Evolutionary conservation across 768 basidiomycete species (phyloP), one percentile per base, ranked within the genome.

Genomic region (Tylopilus balloui): DNA sequence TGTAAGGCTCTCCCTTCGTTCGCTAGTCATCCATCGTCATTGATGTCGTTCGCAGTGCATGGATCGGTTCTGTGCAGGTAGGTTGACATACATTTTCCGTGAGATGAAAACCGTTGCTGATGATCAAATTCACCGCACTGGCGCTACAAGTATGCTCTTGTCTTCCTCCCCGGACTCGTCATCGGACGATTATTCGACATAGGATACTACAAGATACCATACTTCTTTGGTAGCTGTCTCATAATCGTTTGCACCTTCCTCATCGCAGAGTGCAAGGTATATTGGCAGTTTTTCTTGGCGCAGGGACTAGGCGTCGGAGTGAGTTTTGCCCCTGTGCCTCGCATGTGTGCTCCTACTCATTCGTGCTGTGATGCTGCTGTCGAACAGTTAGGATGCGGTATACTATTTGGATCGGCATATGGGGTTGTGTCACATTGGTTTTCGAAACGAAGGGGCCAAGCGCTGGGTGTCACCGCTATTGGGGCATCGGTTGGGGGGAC

Each of bases 51-150:
- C n/a, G 20, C 51, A 88, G 86, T 38, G 79, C 86, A 36, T 90
- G 86, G 87, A 89, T 90, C 28, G 87, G 88, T 6, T 89, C 87
- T 1, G 69, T 83, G 20, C 86, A 88, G 70, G 86, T 81, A 39
- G 3, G 57, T 51, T 19, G 51, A 25, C 12, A 7, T 27, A 11
- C 1, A 6, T 15, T 19, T 27, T 0, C 3, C 1, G 3, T 35
- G 21, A 47, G 7, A 42, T 8, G 12, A 37, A 6, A 28, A n/a
- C 23, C 25, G 6, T 24, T 14, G 7, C 43, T 44, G n/a, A 44
- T 12, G 14, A 34, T 17, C 5, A 15, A 14, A 24, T 52, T 8
- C n/a, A n/a, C n/a, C n/a, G n/a, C n/a, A n/a, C n/a, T n/a, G 34
- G 14, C 11, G n/a, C 42, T 10, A 25, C 27, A 56, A 87, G 83